Evolutionary conservation across 345 rosid species (phyloP), one percentile per base, ranked within the genome.

Genomic region (Gossypium bickii): DNA sequence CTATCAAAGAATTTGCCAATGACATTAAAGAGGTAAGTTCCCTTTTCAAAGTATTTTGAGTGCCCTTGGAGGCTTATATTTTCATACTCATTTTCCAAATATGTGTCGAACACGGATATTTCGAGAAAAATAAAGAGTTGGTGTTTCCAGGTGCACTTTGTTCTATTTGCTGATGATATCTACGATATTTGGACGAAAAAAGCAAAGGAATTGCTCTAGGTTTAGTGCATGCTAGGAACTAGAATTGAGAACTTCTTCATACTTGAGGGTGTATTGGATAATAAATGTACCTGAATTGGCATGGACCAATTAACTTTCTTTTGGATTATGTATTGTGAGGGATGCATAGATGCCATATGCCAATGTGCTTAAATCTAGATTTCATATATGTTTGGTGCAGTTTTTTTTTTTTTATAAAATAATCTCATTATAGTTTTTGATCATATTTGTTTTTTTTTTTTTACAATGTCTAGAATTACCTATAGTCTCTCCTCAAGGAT

Each of bases 21-120:
- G 93, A 83, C 74, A 71, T 95, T 24, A 93, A 89, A 83, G 99
- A 95, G 98, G 98, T 92, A 85, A 66, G 18, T 15, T 22, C 11
- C 22, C 38, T 52, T 74, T n/a, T 34, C 41, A 34, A 34, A 5
- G 41, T 34, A 34, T 34, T 34, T 34, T 34, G 1, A 34, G 41
- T 34, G 41, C 5, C 41, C 41, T 34, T 34, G 41, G 7, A 34
- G 41, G 7, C 41, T 5, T 34, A 34, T 34, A 34, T 34, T 4
- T 34, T 5, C 7, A 34, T 34, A 5, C 41, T 34, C 41, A 34
- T 34, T 34, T 34, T 34, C 7, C 41, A 34, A 34, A 34, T 1
- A 34, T 34, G 41, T 34, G 7, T 8, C 12, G 12, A 18, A 24
- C 2, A 18, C 25, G 25, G 20, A 24, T 3, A 56, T 11, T 56